Conservation (phyloP, 2,329 filamentous ascomycete genomes). For the Penicillium sp. region DNA sequence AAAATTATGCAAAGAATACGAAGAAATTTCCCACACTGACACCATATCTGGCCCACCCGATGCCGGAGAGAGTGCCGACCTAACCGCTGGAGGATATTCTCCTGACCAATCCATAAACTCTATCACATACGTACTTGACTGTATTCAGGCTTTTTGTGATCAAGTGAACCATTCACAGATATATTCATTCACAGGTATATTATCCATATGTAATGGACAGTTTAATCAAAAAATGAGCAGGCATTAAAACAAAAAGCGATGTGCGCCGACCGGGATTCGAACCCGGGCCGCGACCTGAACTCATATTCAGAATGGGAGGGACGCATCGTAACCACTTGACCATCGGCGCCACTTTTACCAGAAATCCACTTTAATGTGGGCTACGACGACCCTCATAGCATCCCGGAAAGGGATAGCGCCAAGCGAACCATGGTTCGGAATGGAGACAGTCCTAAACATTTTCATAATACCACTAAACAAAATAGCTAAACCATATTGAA, state of each 20-base stretch:
- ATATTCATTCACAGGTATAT: too few relatives aligned
- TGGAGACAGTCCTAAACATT: background rate
- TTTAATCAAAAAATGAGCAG: background rate
- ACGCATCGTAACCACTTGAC: slow-evolving; percentile 26
- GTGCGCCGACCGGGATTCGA: slow-evolving; percentile 26
- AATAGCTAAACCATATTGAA: too few relatives aligned
- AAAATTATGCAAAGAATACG: background rate
- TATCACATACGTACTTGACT: too few relatives aligned
- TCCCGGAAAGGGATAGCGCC: background rate
- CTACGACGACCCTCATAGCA: background rate
- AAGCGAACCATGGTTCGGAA: background rate
- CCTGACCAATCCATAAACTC: too few relatives aligned
- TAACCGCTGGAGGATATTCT: slow-evolving; percentile 8
- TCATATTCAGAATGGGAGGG: slow-evolving; percentile 13
- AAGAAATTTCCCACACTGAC: slow-evolving; percentile 10
- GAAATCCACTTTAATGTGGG: background rate
- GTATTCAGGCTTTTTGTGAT: too few relatives aligned
- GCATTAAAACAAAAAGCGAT: slow-evolving; percentile 4
- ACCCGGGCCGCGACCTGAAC: slow-evolving; percentile 21
- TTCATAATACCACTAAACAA: background rate
- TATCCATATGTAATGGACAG: background rate
- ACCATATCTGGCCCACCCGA: slow-evolving; percentile 11
- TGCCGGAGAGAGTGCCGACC: slow-evolving; percentile 8
- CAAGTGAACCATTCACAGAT: too few relatives aligned
- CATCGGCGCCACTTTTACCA: slow-evolving; percentile 10